Conservation (phyloP, 73 alveolate species). For the Effrenium voratum region DNA sequence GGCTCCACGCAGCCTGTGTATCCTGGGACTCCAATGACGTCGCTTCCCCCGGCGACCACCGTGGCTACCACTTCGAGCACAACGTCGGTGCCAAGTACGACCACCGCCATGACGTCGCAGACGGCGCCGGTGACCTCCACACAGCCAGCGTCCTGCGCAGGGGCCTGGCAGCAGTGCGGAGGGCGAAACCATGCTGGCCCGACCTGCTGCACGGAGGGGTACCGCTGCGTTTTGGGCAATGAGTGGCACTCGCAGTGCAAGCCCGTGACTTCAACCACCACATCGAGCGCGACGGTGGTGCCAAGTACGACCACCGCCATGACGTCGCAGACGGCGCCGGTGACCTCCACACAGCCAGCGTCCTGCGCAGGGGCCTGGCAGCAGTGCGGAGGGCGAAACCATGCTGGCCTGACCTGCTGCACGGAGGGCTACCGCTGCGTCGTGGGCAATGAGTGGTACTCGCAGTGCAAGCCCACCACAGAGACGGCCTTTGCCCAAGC, state of each 20-base stretch:
- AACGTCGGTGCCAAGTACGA: not conserved
- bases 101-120: not conserved
- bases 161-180: slow-evolving; percentile 25
- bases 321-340: not conserved
- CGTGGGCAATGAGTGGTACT: slow-evolving; percentile 43
- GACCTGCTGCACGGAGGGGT: not conserved
- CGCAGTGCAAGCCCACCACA: slow-evolving; percentile 39
- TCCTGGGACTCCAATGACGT: not conserved
- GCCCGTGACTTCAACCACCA: not conserved
- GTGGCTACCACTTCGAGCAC: not conserved
- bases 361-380: slow-evolving; percentile 33
- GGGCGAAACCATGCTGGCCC: slow-evolving; percentile 19
- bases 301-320: not conserved
- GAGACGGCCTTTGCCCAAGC: slow-evolving; percentile 34
- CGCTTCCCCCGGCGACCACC: not conserved
- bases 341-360: not conserved
- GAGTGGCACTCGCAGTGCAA: slow-evolving; percentile 5
- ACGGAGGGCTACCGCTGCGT: slow-evolving; percentile 24
- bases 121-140: not conserved
- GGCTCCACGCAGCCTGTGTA: slow-evolving; percentile 58
- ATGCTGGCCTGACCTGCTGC: slow-evolving; percentile 63
- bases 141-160: not conserved
- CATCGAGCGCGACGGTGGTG: not conserved
- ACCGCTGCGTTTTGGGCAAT: slow-evolving; percentile 6
- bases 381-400: slow-evolving; percentile 65